Percentiles rank a stretch among this genome's conserved stretches.
Evolutionary conservation across 2,329 filamentous ascomycete genomes (phyloP).

Genomic region (Ceratocystis eucalypticola): DNA sequence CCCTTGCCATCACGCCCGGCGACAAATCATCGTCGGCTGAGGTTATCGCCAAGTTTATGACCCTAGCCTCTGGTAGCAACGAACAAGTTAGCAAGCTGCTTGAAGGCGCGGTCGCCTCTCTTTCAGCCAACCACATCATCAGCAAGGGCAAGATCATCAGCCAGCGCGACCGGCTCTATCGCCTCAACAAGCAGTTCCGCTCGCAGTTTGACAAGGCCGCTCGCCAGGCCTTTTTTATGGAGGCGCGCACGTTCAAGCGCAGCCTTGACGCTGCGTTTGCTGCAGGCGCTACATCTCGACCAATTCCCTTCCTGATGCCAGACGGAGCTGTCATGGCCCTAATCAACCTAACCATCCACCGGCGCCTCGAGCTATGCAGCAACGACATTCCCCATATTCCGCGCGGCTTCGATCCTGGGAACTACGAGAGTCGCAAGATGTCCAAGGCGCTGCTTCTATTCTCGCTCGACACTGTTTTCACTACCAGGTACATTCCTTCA

Average conservation of each 20-base stretch:
- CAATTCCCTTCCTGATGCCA: conserved; percentile 42
- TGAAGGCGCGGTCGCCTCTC: conserved; percentile 34
- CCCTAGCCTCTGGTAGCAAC: conserved; percentile 32
- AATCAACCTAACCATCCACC: conserved; percentile 48
- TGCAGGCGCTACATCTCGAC: background rate
- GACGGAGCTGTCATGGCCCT: conserved; percentile 56
- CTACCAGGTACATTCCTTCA: conserved; percentile 48
- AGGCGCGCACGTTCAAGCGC: conserved; percentile 46
- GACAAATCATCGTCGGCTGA: conserved; percentile 35
- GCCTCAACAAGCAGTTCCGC: conserved; percentile 46
- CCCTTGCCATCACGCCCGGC: conserved; percentile 41
- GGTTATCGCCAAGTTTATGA: conserved; percentile 39
- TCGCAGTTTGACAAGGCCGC: conserved; percentile 44
- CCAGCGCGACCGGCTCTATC: conserved; percentile 47
- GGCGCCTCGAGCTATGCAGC: conserved; percentile 41
- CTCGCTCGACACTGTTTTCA: conserved; percentile 45
- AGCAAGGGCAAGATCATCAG: conserved; percentile 46
- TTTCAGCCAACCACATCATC: conserved; percentile 41
- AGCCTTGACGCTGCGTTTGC: conserved; percentile 27
- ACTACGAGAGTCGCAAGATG: conserved; percentile 57
- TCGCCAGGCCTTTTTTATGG: conserved; percentile 40
- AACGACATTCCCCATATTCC: conserved; percentile 47
- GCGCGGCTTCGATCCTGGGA: conserved; percentile 56
- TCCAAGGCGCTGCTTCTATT: conserved; percentile 54
- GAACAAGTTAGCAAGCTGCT: conserved; percentile 33